These are phyloP conservation scores for Lachancea fermentati DNA, from an alignment of 805 yeast species.

Conservation along the genomic window DNA sequence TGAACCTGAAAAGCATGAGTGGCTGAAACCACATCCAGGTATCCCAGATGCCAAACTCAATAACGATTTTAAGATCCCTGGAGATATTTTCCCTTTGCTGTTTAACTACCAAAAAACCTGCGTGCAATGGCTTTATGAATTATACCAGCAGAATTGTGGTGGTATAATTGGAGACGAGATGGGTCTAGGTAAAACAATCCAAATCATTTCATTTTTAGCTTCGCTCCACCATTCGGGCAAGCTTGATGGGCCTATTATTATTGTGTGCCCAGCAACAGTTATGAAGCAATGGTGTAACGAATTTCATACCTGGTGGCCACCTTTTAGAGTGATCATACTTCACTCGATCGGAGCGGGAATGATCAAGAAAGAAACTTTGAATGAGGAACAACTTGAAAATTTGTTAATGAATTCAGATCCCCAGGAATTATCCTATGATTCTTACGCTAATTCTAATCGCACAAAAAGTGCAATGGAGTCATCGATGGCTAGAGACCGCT, in stretches of 20 bases:
- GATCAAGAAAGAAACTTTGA: conserved; percentile 35
- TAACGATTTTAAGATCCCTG: conserved; percentile 71
- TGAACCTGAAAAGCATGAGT: conserved; percentile 42
- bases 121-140: conserved; percentile 96
- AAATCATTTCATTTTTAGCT: conserved; percentile 84
- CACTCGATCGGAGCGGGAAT: conserved; percentile 93
- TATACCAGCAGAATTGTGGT: conserved; percentile 83
- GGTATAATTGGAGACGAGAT: conserved; percentile 97
- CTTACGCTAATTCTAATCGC: conserved; percentile 25
- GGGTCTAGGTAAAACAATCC: conserved; percentile 97
- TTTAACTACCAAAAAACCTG: conserved; percentile 95
- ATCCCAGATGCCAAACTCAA: conserved; percentile 70
- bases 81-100: conserved; percentile 79
- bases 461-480: conserved; percentile 28
- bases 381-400: conserved; percentile 49
- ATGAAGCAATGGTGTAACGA: conserved; percentile 96
- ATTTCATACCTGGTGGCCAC: conserved; percentile 97
- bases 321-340: conserved; percentile 74
- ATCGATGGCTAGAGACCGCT: conserved; percentile 25
- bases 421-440: conserved; percentile 41
- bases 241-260: conserved; percentile 68
- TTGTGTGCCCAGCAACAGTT: conserved; percentile 96
- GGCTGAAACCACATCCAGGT: conserved; percentile 72
- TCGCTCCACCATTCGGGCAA: conserved; percentile 79
- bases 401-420: conserved; percentile 35